Evolutionary conservation across 306 rosid species (phyloP), one percentile per base, ranked within the genome.

Genomic region (Senna tora): DNA sequence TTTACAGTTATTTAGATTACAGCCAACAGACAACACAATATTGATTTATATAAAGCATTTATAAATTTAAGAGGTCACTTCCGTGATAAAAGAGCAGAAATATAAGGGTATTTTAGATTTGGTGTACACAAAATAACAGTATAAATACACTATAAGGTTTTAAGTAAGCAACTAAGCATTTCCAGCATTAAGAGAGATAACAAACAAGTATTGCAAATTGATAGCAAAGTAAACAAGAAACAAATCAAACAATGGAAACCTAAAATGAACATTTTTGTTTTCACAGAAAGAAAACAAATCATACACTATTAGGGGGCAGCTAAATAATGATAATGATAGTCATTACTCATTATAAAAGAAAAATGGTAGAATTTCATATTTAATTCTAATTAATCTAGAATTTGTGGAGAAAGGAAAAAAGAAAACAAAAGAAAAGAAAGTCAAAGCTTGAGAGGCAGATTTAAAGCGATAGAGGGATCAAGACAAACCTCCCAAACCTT

Each of bases 401-500:
- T 42, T 65, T 30, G 20, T 16, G 60, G 62, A 62, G n/a, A 13
- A 59, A 52, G 47, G 51, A 53, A 17, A 12, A 61, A 42, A n/a
- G 71, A 43, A 22, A 36, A 34, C 38, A 71, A 11, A 39, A 28
- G 20, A 45, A 81, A 77, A 53, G 1, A 3, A 25, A 25, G n/a
- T 33, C 33, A 16, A 73, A 54, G 15, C 53, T 19, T 55, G 46
- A 50, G 41, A 49, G 36, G 52, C 15, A 30, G 76, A 55, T 62
- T 13, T 17, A 74, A 6, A 39, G 55, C 64, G 39, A 38, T 73
- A 45, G 10, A 22, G 73, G 54, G 58, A 56, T 47, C 33, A 20
- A 46, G 45, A 79, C 85, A 76, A 81, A 95, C 99, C 97, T 95
- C 97, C 99, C 99, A 95, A 72, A 95, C 94, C 86, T 79, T 95